A percentile compares a stretch with the other conserved stretches of the same genome.
These are phyloP conservation scores for Acacia pycnantha DNA, from an alignment of 331 rosid species.

Conservation along the genomic window DNA sequence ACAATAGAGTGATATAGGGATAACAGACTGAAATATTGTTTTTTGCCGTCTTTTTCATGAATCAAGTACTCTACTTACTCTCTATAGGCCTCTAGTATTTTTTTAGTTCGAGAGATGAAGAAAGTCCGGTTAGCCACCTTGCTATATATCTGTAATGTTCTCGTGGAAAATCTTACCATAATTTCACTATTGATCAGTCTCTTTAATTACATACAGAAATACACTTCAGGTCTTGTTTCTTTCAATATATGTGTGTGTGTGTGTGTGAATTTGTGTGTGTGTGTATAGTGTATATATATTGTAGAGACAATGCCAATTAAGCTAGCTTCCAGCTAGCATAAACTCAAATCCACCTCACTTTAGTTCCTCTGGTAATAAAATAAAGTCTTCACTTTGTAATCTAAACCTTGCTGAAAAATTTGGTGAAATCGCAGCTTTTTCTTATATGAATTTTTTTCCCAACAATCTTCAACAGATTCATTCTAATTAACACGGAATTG, in stretches of 20 bases:
- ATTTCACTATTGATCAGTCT: slow-evolving; percentile 23
- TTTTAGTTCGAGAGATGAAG: background rate
- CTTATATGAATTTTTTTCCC: background rate
- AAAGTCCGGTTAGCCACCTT: slow-evolving; percentile 22
- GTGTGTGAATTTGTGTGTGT: too few relatives aligned
- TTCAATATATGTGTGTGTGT: background rate
- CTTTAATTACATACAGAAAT: slow-evolving; percentile 28
- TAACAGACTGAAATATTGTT: background rate
- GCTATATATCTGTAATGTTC: slow-evolving; percentile 8
- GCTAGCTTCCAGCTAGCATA: background rate
- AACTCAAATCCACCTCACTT: background rate
- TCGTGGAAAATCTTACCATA: slow-evolving; percentile 19
- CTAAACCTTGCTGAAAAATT: background rate
- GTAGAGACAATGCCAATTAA: background rate
- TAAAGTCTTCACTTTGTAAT: slow-evolving; percentile 1
- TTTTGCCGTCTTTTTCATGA: background rate
- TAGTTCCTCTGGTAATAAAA: background rate
- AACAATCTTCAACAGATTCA: background rate
- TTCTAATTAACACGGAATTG: background rate
- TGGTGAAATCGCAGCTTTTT: background rate
- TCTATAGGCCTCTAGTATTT: background rate
- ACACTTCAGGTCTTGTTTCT: slow-evolving; percentile 33
- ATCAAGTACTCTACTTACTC: background rate
- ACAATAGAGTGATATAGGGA: background rate
- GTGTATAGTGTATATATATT: background rate